Evolutionary conservation across 2,329 filamentous ascomycete genomes (phyloP).

Genomic region (Fusarium agapanthi): DNA sequence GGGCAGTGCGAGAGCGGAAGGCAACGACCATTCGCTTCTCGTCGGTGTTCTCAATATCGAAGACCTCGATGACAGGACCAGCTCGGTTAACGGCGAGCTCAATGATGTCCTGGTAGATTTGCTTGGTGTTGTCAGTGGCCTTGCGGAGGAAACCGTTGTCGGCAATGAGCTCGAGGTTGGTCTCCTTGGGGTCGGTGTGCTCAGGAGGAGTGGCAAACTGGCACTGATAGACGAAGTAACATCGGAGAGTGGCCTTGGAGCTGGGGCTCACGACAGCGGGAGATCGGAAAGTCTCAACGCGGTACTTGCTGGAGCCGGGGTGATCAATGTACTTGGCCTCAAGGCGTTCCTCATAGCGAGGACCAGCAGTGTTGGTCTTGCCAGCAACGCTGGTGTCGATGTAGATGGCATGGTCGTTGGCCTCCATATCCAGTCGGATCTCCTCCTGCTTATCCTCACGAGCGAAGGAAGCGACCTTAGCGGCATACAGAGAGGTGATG

Average conservation of each 20-base stretch:
- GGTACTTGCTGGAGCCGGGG: conserved; percentile 78
- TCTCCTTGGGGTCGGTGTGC: conserved; percentile 80
- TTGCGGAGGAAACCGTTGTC: conserved; percentile 96
- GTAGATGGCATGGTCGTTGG: conserved; percentile 93
- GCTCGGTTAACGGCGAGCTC: conserved; percentile 83
- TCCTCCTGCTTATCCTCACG: conserved; percentile 93
- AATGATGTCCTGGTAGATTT: conserved; percentile 95
- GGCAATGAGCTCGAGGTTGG: conserved; percentile 87
- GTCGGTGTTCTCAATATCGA: conserved; percentile 88
- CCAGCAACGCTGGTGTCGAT: conserved; percentile 97
- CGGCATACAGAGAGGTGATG: conserved; percentile 95
- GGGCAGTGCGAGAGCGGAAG: conserved; percentile 90
- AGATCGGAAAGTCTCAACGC: conserved; percentile 97
- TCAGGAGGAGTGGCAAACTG: conserved; percentile 80
- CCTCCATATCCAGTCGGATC: conserved; percentile 96
- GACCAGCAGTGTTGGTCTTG: conserved; percentile 76
- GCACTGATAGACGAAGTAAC: conserved; percentile 99
- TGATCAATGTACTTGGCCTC: conserved; percentile 95
- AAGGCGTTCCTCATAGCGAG: conserved; percentile 92
- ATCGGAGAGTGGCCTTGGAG: conserved; percentile 85
- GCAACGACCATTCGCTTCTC: conserved; percentile 96
- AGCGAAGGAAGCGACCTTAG: conserved; percentile 93
- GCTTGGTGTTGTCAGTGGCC: conserved; percentile 93
- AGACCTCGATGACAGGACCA: conserved; percentile 96
- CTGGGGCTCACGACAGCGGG: conserved; percentile 77